Conservation (phyloP, 1,284 basidiomycete species). For the Tylopilus sp. region DNA sequence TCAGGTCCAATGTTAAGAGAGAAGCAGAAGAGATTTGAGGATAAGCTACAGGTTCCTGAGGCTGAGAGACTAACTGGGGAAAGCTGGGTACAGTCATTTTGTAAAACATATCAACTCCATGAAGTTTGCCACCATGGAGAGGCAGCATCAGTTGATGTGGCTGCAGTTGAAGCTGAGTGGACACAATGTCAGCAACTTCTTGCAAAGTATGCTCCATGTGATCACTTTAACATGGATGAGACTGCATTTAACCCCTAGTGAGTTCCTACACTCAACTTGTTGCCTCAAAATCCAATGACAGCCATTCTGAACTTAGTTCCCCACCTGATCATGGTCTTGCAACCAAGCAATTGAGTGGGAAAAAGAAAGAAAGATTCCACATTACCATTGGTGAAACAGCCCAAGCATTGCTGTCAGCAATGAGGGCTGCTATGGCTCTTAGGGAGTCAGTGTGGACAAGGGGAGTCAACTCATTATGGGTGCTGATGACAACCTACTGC, state of each 20-base stretch:
- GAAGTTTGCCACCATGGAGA: not conserved
- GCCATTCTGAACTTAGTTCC: too few relatives aligned
- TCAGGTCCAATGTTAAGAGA: slow-evolving; percentile 7
- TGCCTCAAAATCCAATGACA: too few relatives aligned
- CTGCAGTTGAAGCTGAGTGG: not conserved
- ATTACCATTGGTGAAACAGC: not conserved
- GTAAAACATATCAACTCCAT: not conserved
- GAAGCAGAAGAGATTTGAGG: slow-evolving; percentile 4
- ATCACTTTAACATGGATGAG: slow-evolving; percentile 5
- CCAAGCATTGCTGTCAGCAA: too few relatives aligned
- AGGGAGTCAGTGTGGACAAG: too few relatives aligned
- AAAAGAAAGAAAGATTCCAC: not conserved
- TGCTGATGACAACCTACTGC: too few relatives aligned
- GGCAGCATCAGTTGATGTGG: slow-evolving; percentile 1
- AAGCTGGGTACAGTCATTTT: slow-evolving; percentile 3
- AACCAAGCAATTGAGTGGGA: not conserved
- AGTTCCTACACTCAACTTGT: too few relatives aligned
- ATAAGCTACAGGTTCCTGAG: slow-evolving; percentile 1
- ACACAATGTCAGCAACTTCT: not conserved
- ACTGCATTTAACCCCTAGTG: not conserved
- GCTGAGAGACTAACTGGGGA: not conserved
- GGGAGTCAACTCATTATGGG: too few relatives aligned
- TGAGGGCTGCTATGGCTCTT: too few relatives aligned
- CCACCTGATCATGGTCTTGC: slow-evolving; percentile 2
- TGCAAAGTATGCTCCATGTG: too few relatives aligned